Base-by-base conservation (phyloP, 768 basidiomycete species). In the Favolaschia claudopus region DNA sequence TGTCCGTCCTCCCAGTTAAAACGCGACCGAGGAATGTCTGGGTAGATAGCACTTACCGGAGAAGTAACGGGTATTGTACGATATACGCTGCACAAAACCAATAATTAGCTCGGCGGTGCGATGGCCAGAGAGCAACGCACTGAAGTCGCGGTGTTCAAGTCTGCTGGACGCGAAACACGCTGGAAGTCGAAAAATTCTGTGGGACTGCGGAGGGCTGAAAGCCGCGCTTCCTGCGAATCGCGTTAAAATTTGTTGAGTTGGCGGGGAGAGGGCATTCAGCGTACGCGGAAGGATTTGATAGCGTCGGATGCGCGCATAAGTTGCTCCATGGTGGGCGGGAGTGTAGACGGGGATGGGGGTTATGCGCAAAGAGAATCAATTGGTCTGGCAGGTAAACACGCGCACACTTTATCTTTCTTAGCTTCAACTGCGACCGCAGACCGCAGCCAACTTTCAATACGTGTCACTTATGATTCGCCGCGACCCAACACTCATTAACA, bases 41-140 rank as follows among this genome's bases (percentile, higher is more conserved):
- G n/a, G n/a, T n/a, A n/a, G n/a, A n/a, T n/a, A n/a, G 46, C 25
- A 58, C 71, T 53, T 60, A 89, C 88, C 89, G 55, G 91, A 93
- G 76, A 92, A 93, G 71, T 92, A 93, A 45, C 91, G 88, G 36
- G 94, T 95, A 78, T 96, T 96, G 80, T 96, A 95, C 22, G 93
- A 92, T 84, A 96, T 92, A 58, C 94, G 87, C 93, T 95, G 69
- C 28, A 50, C 22, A 49, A 22, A 48, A 46, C 46, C 52, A 27
- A 60, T 24, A 44, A 20, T n/a, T 36, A 51, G 53, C 8, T 20
- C 8, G n/a, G 14, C 2, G 36, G 14, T 2, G 3, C 22, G 47
- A 37, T 20, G 42, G 5, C 17, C 34, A 15, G 4, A 15, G n/a
- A 31, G 32, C 38, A 27, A 76, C 88, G 68, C 61, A 91, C 91